Conservation (phyloP, 768 basidiomycete genomes). For the Aureoboletus auriporus region DNA sequence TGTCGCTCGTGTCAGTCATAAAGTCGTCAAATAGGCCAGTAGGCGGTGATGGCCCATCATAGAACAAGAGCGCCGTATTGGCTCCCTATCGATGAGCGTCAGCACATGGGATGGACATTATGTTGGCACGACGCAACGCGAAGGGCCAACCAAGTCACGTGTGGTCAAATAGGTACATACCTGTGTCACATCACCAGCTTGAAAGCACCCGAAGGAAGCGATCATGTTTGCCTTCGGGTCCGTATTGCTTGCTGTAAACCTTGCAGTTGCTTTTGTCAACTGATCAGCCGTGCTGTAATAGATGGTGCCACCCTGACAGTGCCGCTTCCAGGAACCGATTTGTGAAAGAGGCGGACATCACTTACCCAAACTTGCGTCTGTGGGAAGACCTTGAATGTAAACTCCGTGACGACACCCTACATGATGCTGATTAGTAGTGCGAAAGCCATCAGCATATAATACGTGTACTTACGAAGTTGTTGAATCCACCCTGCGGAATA, state of each 20-base stretch:
- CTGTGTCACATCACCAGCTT: constrained; percentile 29
- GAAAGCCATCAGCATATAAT: constrained; percentile 1
- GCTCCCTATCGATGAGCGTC: constrained; percentile 3
- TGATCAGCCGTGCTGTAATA: constrained; percentile 20
- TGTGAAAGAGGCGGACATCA: not conserved
- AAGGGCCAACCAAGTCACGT: not conserved
- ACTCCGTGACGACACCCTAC: constrained; percentile 56
- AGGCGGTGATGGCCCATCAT: constrained; percentile 42
- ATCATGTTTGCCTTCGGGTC: constrained; percentile 35
- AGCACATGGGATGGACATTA: no score
- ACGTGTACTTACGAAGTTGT: constrained; percentile 47
- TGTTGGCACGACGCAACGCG: no score
- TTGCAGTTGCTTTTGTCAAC: constrained; percentile 22
- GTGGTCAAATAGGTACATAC: constrained; percentile 24
- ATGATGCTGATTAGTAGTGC: constrained; percentile 31
- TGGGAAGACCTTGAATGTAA: constrained; percentile 46
- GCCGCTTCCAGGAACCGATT: not conserved
- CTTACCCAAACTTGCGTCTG: constrained; percentile 25
- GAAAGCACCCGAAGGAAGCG: constrained; percentile 33
- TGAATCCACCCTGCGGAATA: constrained; percentile 50
- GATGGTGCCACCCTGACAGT: constrained; percentile 46
- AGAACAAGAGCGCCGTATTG: constrained; percentile 44
- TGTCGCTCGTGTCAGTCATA: constrained; percentile 10
- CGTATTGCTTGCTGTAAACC: constrained; percentile 17
- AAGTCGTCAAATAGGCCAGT: constrained; percentile 30